phyloP scores from a whole-genome alignment of 176 grass and related monocot genomes.

The Rhynchospora tenuis region DNA sequence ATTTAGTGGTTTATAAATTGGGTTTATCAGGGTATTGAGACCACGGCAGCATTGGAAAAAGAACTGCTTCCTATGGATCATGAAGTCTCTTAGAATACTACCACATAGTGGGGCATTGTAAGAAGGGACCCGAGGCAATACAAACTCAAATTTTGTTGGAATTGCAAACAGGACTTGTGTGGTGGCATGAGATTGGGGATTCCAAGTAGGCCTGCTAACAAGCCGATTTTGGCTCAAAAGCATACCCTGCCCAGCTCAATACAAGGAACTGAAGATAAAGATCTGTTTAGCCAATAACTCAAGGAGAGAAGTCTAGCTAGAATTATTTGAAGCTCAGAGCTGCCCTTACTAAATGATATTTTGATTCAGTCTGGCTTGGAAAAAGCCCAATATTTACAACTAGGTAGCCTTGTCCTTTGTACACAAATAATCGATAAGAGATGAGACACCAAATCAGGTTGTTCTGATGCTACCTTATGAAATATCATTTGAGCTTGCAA shows the following conservation, averaged over 20 bases:
- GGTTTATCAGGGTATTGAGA: constrained; percentile 12
- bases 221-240: not conserved
- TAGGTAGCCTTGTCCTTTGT: no score
- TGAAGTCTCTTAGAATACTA: constrained; percentile 8
- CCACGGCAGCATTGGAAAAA: constrained; percentile 11
- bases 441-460: no score
- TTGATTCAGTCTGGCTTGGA: no score
- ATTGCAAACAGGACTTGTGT: not conserved
- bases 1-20: constrained; percentile 17
- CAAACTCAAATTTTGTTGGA: not conserved
- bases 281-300: no score
- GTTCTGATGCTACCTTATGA: no score
- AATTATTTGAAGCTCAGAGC: no score
- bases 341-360: no score
- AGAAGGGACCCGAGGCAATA: not conserved
- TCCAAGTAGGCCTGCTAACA: not conserved
- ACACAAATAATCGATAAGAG: no score
- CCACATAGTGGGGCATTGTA: not conserved
- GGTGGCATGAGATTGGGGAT: not conserved
- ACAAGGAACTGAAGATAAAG: no score
- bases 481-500: no score
- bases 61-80: constrained; percentile 18
- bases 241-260: not conserved
- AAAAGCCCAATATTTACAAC: no score
- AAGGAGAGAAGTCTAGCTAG: no score